Base-by-base conservation (phyloP, 805 yeast genomes). In the Teunomyces funiuensis region DNA sequence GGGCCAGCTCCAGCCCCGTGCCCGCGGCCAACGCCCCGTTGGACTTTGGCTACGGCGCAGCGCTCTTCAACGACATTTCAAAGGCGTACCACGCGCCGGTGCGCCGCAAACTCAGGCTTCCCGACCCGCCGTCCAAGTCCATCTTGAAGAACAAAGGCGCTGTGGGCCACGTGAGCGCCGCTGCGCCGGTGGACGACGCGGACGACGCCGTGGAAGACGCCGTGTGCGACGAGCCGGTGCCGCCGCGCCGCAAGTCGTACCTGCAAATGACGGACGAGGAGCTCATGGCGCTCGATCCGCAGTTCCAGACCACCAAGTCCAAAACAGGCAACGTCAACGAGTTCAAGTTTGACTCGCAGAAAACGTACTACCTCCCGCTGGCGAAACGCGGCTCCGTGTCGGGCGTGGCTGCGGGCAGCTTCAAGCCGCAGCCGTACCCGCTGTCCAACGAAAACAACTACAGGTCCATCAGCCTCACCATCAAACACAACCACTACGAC, bases 181-280 rank as follows among this genome's bases (percentile, higher is more conserved):
- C 52, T 7, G 39, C 48, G 13, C 49, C 50, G 41, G 57, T 51
- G 33, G 55, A 45, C 6, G 57, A 52, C 34, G 33, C 50, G 26
- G 55, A 52, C 29, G 51, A 51, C 18, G 19, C 49, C 26, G 52
- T 41, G 14, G 40, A 44, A 20, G 46, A 49, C 18, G n/a, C n/a
- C n/a, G n/a, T n/a, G n/a, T n/a, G n/a, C n/a, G 49, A 50, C 18
- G 41, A 36, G 22, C 23, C 39, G n/a, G n/a, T n/a, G n/a, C n/a
- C n/a, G 25, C 39, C 44, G 11, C 52, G 76, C 19, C 58, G 77
- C 41, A 74, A 76, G 49, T 70, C 76, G 34, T 71, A 73, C 48
- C 65, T 73, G 25, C 77, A 66, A 11, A 72, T 78, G 80, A 66
- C 80, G 11, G 68, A 74, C 53, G 79, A 74, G 42, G 82, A 78